A percentile compares a stretch with the other conserved stretches of the same genome.
These are phyloP conservation scores for Rhodotorula toruloides DNA, from an alignment of 768 basidiomycete species.

Conservation along the genomic window DNA sequence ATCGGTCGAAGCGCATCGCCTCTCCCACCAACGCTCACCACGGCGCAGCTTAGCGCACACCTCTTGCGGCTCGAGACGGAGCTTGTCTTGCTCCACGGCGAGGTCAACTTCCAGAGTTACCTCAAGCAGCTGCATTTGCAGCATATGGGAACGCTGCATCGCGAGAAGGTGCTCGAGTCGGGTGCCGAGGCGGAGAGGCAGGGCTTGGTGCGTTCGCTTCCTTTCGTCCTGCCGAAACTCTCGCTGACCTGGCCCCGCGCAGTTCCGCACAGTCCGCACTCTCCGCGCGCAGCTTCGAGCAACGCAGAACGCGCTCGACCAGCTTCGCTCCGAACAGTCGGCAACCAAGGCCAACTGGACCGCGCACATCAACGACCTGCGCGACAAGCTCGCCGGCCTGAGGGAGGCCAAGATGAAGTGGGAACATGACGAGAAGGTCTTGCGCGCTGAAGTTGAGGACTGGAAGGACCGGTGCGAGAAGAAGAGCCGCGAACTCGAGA, in stretches of 20 bases:
- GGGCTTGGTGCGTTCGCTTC: constrained; percentile 55
- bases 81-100: constrained; percentile 66
- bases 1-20: background rate
- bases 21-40: background rate
- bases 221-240: constrained; percentile 21
- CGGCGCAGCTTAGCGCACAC: constrained; percentile 5
- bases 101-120: constrained; percentile 82
- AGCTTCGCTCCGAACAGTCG: constrained; percentile 67
- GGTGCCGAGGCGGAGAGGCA: constrained; percentile 77
- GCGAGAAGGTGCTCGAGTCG: constrained; percentile 65
- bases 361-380: constrained; percentile 77
- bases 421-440: constrained; percentile 62
- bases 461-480: constrained; percentile 53
- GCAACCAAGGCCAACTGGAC: constrained; percentile 70
- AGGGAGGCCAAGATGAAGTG: constrained; percentile 75
- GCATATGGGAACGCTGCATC: constrained; percentile 73
- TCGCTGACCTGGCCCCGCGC: background rate
- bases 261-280: constrained; percentile 35
- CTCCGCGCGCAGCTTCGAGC: constrained; percentile 57
- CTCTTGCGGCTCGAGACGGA: constrained; percentile 69
- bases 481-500: constrained; percentile 45
- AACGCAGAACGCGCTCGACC: constrained; percentile 64
- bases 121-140: constrained; percentile 71
- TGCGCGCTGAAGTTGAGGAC: constrained; percentile 69
- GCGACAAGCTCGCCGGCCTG: constrained; percentile 66